Evolutionary conservation across 192 early-diverging fungal species (phyloP), one percentile per base, ranked within the genome.

Genomic region (Coemansia sp.): DNA sequence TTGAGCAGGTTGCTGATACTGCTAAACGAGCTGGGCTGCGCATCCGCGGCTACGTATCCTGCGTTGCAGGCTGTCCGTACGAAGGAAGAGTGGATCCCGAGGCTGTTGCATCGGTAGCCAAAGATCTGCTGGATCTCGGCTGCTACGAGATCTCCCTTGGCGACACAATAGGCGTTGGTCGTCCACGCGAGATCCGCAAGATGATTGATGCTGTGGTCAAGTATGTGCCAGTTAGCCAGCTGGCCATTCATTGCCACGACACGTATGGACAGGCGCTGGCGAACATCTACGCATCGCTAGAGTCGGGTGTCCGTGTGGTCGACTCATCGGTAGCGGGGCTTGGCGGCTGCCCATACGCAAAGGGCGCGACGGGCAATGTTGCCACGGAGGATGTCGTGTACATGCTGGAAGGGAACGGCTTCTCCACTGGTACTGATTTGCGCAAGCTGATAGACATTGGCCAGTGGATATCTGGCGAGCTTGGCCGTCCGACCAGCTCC

Each of bases 121-220:
- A 90, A 49, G 80, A 82, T 18, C 71, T 99, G 61, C 76, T 87
- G 16, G 91, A 93, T 15, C 90, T 96, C 87, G 97, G 97, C 26
- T 99, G 97, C 80, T 96, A 97, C 68, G 97, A 99, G 73, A 94
- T 99, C 21, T 94, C 93, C 19, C 81, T 99, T 36, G 95, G 94
- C 15, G 97, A 99, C 70, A 99, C 97, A 9, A 99, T 97, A 72
- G 97, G 97, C 42, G 90, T 95, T 43, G 95, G 91, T 12, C 90
- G 90, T 0, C 89, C 91, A 18, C 84, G 84, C 42, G 76, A 70
- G 58, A 91, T 93, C 77, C 68, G 60, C 5, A 84, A 65, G 6
- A 85, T 97, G 87, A 66, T 99, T 45, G 78, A 92, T 39, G 86
- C 74, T 1, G 91, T 95, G 7, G 66, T 85, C 4, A 73, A 86